A percentile compares a stretch with the other conserved stretches of the same genome.
phyloP scores from a whole-genome alignment of 768 basidiomycete species.

The Rhodotorula kratochvilovae region DNA sequence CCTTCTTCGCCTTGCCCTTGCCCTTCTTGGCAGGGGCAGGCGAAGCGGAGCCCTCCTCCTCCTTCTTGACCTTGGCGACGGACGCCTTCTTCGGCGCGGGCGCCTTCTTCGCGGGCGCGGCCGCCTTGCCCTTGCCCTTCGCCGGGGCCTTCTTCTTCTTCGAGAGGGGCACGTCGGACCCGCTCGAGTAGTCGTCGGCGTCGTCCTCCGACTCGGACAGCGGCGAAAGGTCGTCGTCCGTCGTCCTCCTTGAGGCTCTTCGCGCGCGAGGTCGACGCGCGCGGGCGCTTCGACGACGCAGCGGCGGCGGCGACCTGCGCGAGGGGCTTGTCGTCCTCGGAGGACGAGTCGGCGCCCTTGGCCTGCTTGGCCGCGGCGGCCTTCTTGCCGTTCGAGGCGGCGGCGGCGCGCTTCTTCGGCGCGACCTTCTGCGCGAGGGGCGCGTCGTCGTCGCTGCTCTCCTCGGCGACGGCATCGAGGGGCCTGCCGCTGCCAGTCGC shows the following conservation, averaged over 20 bases:
- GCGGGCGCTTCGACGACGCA: conserved; percentile 26
- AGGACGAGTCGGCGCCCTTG: conserved; percentile 5
- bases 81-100: conserved; percentile 48
- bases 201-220: conserved; percentile 45
- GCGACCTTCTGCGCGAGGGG: conserved; percentile 41
- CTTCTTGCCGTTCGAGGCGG: conserved; percentile 28
- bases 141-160: conserved; percentile 49
- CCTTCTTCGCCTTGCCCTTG: conserved; percentile 50
- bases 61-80: conserved; percentile 45
- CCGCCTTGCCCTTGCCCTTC: conserved; percentile 46
- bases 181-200: conserved; percentile 50
- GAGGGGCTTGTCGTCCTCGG: conserved; percentile 41
- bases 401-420: conserved; percentile 44
- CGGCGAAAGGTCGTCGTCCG: conserved; percentile 51
- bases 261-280: conserved; percentile 30
- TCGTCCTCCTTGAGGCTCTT: conserved; percentile 47
- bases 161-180: conserved; percentile 47
- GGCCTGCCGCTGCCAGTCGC: not conserved
- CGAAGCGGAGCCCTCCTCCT: conserved; percentile 41
- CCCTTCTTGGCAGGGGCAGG: conserved; percentile 48
- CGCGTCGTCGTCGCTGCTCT: conserved; percentile 17
- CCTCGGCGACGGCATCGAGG: not conserved
- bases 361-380: not conserved
- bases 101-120: conserved; percentile 51
- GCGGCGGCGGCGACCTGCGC: conserved; percentile 39